These are phyloP conservation scores for Hypomyces perniciosus DNA, from an alignment of 2,329 filamentous ascomycete species.

Conservation along the genomic window DNA sequence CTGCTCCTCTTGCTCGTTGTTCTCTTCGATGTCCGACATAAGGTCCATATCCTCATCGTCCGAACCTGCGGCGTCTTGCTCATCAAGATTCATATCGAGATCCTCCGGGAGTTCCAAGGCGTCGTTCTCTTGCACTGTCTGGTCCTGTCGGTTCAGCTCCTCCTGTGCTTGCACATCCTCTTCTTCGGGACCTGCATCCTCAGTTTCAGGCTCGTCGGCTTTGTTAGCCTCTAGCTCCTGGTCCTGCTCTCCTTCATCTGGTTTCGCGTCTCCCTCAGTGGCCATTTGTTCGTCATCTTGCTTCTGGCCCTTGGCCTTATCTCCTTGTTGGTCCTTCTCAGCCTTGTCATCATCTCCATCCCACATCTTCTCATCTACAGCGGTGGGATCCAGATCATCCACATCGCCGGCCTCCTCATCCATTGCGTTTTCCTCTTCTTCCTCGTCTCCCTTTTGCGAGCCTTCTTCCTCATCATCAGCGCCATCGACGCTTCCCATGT, in stretches of 20 bases:
- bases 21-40: constrained; percentile 48
- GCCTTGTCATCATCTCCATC: constrained; percentile 78
- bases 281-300: constrained; percentile 57
- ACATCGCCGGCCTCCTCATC: constrained; percentile 89
- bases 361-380: constrained; percentile 99
- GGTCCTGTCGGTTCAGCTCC: constrained; percentile 57
- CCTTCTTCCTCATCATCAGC: constrained; percentile 56
- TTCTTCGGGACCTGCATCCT: constrained; percentile 40
- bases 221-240: constrained; percentile 28
- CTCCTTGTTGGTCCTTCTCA: constrained; percentile 74
- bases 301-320: constrained; percentile 64
- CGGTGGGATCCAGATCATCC: constrained; percentile 80
- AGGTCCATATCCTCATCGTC: constrained; percentile 54
- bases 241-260: constrained; percentile 43
- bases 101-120: constrained; percentile 81
- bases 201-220: constrained; percentile 40
- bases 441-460: constrained; percentile 55
- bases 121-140: constrained; percentile 75
- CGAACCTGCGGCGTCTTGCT: constrained; percentile 50
- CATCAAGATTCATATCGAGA: constrained; percentile 77
- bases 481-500: constrained; percentile 61
- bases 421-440: constrained; percentile 65
- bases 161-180: constrained; percentile 51
- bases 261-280: constrained; percentile 52
- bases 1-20: constrained; percentile 33